phyloP scores from a whole-genome alignment of 2,329 filamentous ascomycete species.

The Ceratocystis papillata region DNA sequence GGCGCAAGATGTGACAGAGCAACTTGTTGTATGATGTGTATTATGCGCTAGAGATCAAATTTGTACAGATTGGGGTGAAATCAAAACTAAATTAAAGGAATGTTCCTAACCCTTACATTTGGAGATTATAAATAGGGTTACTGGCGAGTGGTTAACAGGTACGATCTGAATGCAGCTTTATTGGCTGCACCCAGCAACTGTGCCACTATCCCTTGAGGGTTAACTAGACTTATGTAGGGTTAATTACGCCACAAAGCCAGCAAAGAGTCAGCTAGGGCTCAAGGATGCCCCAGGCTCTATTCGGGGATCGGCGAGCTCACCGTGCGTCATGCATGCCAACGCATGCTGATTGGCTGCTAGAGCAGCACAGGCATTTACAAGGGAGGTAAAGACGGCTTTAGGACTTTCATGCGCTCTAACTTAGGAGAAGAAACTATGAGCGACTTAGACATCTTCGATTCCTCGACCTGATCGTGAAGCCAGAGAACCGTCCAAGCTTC shows the following conservation, averaged over 20 bases:
- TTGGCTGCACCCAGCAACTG: no score
- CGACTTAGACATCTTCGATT: background rate
- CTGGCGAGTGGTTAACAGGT: no score
- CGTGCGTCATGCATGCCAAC: conserved; percentile 7
- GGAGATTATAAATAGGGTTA: no score
- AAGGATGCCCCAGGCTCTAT: background rate
- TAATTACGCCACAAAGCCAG: background rate
- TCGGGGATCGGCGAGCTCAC: conserved; percentile 11
- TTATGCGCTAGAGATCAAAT: no score
- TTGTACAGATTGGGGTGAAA: no score
- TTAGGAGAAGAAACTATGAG: background rate
- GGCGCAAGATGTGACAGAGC: background rate
- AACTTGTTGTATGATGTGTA: no score
- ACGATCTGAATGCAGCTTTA: no score
- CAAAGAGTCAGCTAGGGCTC: background rate
- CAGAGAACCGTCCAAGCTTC: conserved; percentile 14
- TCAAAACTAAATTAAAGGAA: no score
- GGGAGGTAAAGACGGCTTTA: background rate
- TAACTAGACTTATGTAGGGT: background rate
- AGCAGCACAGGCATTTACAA: conserved; percentile 1
- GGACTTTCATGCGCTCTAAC: no score
- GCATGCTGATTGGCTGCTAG: conserved; percentile 2
- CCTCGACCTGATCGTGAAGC: background rate
- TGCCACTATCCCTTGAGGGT: background rate
- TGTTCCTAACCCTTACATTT: background rate